These are phyloP conservation scores for Umbelopsis sp. DNA, from an alignment of 192 early-diverging fungal species.

Conservation along the genomic window DNA sequence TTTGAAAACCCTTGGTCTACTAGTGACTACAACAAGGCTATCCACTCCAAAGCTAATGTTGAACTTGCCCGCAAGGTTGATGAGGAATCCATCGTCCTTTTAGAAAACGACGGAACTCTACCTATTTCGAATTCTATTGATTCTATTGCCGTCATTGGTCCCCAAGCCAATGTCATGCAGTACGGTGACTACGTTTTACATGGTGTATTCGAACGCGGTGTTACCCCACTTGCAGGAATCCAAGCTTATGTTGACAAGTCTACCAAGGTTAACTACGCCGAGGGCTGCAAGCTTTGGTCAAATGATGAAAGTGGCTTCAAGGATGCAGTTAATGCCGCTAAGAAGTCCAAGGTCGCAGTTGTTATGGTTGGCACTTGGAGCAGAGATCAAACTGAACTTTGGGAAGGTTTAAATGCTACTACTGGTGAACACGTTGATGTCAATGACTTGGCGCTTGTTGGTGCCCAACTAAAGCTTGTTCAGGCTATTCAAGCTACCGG, in stretches of 20 bases:
- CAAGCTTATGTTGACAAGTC: not conserved
- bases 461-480: constrained; percentile 13
- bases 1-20: constrained; percentile 21
- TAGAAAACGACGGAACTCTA: constrained; percentile 22
- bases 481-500: constrained; percentile 14
- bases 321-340: constrained; percentile 6
- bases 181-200: constrained; percentile 18
- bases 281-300: constrained; percentile 18
- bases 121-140: constrained; percentile 1
- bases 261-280: constrained; percentile 15
- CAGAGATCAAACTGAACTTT: constrained; percentile 12
- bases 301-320: constrained; percentile 19
- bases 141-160: constrained; percentile 19
- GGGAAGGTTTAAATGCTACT: constrained; percentile 13
- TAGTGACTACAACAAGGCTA: not conserved
- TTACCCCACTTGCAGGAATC: constrained; percentile 8
- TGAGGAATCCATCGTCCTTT: constrained; percentile 16
- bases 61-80: constrained; percentile 12
- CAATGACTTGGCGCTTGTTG: constrained; percentile 15
- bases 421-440: constrained; percentile 24
- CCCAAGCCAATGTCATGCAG: constrained; percentile 17
- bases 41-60: constrained; percentile 8
- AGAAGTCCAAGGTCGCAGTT: constrained; percentile 18
- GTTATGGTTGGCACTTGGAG: constrained; percentile 19
- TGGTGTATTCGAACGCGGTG: constrained; percentile 4